phyloP scores from a whole-genome alignment of 2,329 filamentous ascomycete species.

The Paraconiothyrium sp. region DNA sequence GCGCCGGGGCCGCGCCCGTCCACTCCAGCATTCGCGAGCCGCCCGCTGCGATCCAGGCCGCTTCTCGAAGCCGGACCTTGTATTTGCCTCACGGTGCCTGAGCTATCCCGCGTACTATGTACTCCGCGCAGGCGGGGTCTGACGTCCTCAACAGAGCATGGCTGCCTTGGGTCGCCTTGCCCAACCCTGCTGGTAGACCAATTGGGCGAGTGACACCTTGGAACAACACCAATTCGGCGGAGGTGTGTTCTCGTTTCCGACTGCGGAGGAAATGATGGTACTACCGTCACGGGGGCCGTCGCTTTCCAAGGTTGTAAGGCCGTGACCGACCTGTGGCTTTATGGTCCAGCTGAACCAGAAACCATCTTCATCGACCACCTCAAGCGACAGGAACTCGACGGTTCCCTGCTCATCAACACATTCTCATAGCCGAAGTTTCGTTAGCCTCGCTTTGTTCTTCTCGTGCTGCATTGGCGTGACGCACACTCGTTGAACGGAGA shows the following conservation, averaged over 20 bases:
- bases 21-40: slow-evolving; percentile 17
- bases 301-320: slow-evolving; percentile 11
- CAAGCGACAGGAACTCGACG: slow-evolving; percentile 1
- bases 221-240: slow-evolving; percentile 11
- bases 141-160: slow-evolving; percentile 4
- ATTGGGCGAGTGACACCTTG: slow-evolving; percentile 18
- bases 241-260: not conserved
- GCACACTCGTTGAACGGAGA: slow-evolving; percentile 3
- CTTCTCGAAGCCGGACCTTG: slow-evolving; percentile 3
- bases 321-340: slow-evolving; percentile 25
- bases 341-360: slow-evolving; percentile 18
- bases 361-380: slow-evolving; percentile 15
- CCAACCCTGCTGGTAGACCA: slow-evolving; percentile 12
- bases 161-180: slow-evolving; percentile 19
- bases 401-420: not conserved
- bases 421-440: slow-evolving; percentile 1
- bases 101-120: slow-evolving; percentile 30
- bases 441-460: slow-evolving; percentile 30
- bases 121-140: slow-evolving; percentile 22
- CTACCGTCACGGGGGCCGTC: slow-evolving; percentile 21
- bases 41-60: slow-evolving; percentile 17
- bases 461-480: slow-evolving; percentile 37
- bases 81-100: slow-evolving; percentile 17
- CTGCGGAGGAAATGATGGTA: slow-evolving; percentile 9
- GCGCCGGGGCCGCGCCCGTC: slow-evolving; percentile 26